A percentile compares a stretch with the other conserved stretches of the same genome.
These are phyloP conservation scores for Pontederia paniculata DNA, from an alignment of 176 grass and related monocot genomes.

Conservation along the genomic window DNA sequence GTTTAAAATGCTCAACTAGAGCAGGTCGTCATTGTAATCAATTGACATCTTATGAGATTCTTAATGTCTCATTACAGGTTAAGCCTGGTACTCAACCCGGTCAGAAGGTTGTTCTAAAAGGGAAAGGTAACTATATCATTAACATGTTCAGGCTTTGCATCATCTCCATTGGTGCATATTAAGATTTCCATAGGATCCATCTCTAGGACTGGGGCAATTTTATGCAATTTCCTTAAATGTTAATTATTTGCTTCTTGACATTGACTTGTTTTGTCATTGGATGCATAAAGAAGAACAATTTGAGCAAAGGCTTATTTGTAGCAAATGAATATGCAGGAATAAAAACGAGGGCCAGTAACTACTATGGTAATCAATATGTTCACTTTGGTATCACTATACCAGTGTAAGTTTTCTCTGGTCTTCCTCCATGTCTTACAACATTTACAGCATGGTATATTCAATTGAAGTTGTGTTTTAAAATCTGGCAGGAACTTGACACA, in stretches of 20 bases:
- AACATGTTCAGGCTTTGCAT: neutral
- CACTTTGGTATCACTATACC: slow-evolving; percentile 76
- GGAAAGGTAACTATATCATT: slow-evolving; percentile 50
- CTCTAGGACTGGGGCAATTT: too few species aligned
- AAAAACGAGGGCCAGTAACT: slow-evolving; percentile 46
- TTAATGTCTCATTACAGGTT: slow-evolving; percentile 34
- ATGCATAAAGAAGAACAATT: too few species aligned
- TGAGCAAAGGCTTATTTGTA: neutral
- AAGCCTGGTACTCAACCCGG: slow-evolving; percentile 78
- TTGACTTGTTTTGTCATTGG: too few species aligned
- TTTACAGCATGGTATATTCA: neutral
- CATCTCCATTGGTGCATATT: too few species aligned
- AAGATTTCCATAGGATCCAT: too few species aligned
- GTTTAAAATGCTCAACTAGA: slow-evolving; percentile 5
- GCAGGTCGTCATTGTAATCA: neutral
- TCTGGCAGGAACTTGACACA: slow-evolving; percentile 48
- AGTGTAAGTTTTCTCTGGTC: slow-evolving; percentile 29
- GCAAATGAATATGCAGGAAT: slow-evolving; percentile 40
- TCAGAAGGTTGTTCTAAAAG: slow-evolving; percentile 72
- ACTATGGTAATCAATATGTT: slow-evolving; percentile 71
- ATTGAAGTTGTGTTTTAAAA: too few species aligned
- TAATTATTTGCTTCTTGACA: too few species aligned
- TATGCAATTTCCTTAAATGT: too few species aligned
- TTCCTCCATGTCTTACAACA: neutral
- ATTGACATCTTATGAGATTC: neutral